A percentile compares a stretch with the other conserved stretches of the same genome.
Evolutionary conservation across 1,139 yeast species (phyloP).

Genomic region (Saccharomyces pastorianus): DNA sequence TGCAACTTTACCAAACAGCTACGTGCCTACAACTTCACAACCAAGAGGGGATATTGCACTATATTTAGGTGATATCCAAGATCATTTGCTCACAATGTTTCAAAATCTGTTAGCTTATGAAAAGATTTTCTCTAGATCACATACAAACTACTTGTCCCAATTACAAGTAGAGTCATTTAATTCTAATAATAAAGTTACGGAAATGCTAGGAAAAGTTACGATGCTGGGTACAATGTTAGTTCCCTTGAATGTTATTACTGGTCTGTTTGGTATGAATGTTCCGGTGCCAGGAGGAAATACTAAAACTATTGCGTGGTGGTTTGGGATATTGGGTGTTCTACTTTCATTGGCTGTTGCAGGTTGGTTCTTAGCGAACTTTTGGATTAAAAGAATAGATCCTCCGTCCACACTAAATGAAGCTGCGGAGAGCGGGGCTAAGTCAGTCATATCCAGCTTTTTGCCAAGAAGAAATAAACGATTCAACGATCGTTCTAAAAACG

Average conservation of each 20-base stretch:
- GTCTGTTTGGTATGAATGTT: slow-evolving; percentile 95
- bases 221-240: slow-evolving; percentile 82
- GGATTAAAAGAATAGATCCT: slow-evolving; percentile 33
- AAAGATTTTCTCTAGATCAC: slow-evolving; percentile 86
- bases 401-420: slow-evolving; percentile 31
- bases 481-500: slow-evolving; percentile 10
- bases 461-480: slow-evolving; percentile 14
- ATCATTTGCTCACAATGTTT: slow-evolving; percentile 93
- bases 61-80: slow-evolving; percentile 94
- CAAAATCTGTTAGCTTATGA: slow-evolving; percentile 85
- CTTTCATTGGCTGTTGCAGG: slow-evolving; percentile 34
- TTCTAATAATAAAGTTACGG: slow-evolving; percentile 76
- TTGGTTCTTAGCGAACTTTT: slow-evolving; percentile 34
- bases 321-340: slow-evolving; percentile 54
- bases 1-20: slow-evolving; percentile 5
- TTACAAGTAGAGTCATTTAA: slow-evolving; percentile 86
- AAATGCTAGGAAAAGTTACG: slow-evolving; percentile 82
- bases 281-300: slow-evolving; percentile 64
- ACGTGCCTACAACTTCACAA: slow-evolving; percentile 29
- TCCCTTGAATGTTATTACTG: slow-evolving; percentile 85
- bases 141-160: slow-evolving; percentile 87
- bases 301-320: slow-evolving; percentile 58
- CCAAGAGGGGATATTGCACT: slow-evolving; percentile 80
- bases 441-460: slow-evolving; percentile 29
- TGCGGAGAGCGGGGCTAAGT: slow-evolving; percentile 30